Evolutionary conservation across 805 yeast species (phyloP), one percentile per base, ranked within the genome.

Genomic region (Tetrapisispora nanseiensis): DNA sequence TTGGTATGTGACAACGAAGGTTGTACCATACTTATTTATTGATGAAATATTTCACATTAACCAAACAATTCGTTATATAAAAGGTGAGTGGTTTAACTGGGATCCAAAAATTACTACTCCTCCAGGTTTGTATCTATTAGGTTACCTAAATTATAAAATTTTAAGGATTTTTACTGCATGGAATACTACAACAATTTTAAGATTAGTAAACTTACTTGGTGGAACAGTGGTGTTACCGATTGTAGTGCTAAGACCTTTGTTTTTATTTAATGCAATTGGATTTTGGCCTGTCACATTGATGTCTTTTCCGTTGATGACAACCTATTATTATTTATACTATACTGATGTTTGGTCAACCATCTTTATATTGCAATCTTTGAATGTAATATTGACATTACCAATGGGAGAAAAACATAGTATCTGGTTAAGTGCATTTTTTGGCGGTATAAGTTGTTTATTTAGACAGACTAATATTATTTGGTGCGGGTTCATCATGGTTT

Each of bases 81-180:
- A 58, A 1, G 82, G 81, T 11, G 66, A 76, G 40, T 86, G 78
- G 64, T 41, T 48, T n/a, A 53, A 65, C 1, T 87, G 95, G 95
- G 86, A 92, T 59, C 71, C 78, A 11, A 89, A 90, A 56, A 86
- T 92, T 57, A 90, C 98, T 2, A 92, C 98, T 0, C 98, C 98
- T 1, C 97, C 97, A 1, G 98, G 97, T 0, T 66, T 90, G 15
- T 90, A 92, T 57, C 39, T 70, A 3, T 47, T 78, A 11, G 74
- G 74, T 2, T 65, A 60, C 49, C 7, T 64, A 1, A 65, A 62
- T 51, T 50, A 64, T 18, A 54, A 59, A 40, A 63, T 29, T 33
- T 52, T 23, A 18, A 47, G 47, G 28, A 50, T 7, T 33, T 54
- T 47, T 51, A 54, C 43, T 10, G 46, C 59, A 4, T 46, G 65